Evolutionary conservation across 768 basidiomycete species (phyloP).

Genomic region (Termitomyces sp.): DNA sequence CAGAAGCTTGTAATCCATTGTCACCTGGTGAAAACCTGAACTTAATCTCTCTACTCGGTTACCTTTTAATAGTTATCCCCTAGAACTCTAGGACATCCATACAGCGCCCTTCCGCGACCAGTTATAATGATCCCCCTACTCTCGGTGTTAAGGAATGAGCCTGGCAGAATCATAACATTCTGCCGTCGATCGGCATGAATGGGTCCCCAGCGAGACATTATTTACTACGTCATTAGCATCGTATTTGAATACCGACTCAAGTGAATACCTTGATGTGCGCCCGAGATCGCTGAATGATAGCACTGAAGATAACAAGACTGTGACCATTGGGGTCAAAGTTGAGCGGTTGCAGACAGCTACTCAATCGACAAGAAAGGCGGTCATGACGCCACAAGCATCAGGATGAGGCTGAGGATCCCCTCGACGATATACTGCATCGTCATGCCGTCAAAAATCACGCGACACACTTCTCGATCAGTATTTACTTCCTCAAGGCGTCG

Average conservation of each 20-base stretch:
- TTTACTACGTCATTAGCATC: not conserved
- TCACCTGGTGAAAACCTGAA: no score
- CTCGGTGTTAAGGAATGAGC: not conserved
- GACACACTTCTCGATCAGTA: not conserved
- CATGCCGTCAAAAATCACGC: not conserved
- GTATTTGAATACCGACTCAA: not conserved
- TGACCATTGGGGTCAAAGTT: not conserved
- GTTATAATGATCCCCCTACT: not conserved
- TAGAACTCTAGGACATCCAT: no score
- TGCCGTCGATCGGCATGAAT: not conserved
- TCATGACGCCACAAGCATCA: not conserved
- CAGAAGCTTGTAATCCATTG: no score
- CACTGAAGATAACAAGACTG: not conserved
- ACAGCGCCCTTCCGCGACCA: not conserved
- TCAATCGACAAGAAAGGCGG: no score
- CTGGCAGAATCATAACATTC: not conserved
- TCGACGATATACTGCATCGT: not conserved
- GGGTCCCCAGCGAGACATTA: not conserved
- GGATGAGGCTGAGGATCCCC: not conserved
- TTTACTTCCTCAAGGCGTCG: not conserved
- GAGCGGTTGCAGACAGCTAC: no score
- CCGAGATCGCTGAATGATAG: not conserved
- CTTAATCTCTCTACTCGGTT: no score
- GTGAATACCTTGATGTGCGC: not conserved
- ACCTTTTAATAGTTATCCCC: no score